These are phyloP conservation scores for Kwoniella sp. DNA, from an alignment of 768 basidiomycete genomes.

Conservation along the genomic window DNA sequence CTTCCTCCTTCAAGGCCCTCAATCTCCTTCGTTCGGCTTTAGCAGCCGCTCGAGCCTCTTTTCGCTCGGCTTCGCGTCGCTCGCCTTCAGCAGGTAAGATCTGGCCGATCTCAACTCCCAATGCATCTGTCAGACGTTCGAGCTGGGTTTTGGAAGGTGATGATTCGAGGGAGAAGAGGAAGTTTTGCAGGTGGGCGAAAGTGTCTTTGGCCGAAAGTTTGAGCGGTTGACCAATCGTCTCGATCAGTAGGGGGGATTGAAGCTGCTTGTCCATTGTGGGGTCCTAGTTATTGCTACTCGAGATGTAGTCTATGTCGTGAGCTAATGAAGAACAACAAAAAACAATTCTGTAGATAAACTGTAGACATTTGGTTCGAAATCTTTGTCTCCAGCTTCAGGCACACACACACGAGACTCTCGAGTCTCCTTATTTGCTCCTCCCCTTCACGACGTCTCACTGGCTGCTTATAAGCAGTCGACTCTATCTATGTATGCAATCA, in stretches of 20 bases:
- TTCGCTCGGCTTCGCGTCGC: constrained; percentile 30
- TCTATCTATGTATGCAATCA: too few relatives aligned
- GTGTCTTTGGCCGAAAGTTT: constrained; percentile 25
- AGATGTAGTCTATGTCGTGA: too few relatives aligned
- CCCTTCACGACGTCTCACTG: too few relatives aligned
- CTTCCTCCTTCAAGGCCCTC: constrained; percentile 26
- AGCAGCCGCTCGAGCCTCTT: constrained; percentile 14
- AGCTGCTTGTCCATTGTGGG: constrained; percentile 46
- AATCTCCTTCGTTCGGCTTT: constrained; percentile 32
- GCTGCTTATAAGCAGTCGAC: too few relatives aligned
- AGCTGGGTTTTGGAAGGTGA: constrained; percentile 45
- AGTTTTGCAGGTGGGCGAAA: constrained; percentile 30
- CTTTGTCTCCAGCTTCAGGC: background rate
- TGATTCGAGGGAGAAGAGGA: constrained; percentile 26
- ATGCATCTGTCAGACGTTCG: constrained; percentile 45
- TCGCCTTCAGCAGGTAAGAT: constrained; percentile 36
- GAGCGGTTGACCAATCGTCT: constrained; percentile 25
- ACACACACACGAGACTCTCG: too few relatives aligned
- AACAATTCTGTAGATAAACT: too few relatives aligned
- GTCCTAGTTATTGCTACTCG: too few relatives aligned
- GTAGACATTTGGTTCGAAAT: too few relatives aligned
- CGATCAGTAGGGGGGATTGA: constrained; percentile 38
- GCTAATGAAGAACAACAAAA: too few relatives aligned
- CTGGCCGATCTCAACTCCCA: constrained; percentile 45
- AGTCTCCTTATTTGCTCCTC: too few relatives aligned